Evolutionary conservation across 2,329 filamentous ascomycete species (phyloP).

Genomic region (Cadophora sp.): DNA sequence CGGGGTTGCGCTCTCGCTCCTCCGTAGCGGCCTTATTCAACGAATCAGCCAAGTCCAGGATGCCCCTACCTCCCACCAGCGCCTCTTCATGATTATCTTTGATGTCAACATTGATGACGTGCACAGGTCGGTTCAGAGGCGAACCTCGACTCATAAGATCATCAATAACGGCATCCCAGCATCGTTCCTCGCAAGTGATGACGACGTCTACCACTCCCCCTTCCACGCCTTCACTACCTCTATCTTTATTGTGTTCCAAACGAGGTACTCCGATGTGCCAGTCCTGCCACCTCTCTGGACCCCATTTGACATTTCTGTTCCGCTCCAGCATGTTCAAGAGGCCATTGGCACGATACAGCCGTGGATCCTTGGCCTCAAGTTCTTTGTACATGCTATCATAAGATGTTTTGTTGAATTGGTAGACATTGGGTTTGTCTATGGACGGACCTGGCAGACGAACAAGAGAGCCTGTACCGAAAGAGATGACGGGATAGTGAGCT

Average conservation of each 20-base stretch:
- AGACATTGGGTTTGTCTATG: slow-evolving; percentile 94
- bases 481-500: slow-evolving; percentile 92
- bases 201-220: slow-evolving; percentile 91
- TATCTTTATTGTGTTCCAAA: slow-evolving; percentile 75
- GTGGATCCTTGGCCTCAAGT: slow-evolving; percentile 81
- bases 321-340: slow-evolving; percentile 95
- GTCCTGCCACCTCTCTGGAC: slow-evolving; percentile 96
- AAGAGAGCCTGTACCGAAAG: slow-evolving; percentile 93
- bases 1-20: slow-evolving; percentile 70
- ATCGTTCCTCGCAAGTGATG: slow-evolving; percentile 96
- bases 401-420: slow-evolving; percentile 96
- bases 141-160: slow-evolving; percentile 87
- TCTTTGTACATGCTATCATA: slow-evolving; percentile 96
- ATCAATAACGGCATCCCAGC: slow-evolving; percentile 97
- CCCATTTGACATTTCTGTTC: slow-evolving; percentile 92
- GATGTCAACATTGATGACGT: slow-evolving; percentile 98
- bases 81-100: slow-evolving; percentile 99
- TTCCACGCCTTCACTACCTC: slow-evolving; percentile 82
- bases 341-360: slow-evolving; percentile 90
- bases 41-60: slow-evolving; percentile 86
- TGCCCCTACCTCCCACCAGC: slow-evolving; percentile 85
- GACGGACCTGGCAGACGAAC: slow-evolving; percentile 91
- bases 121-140: slow-evolving; percentile 88
- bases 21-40: slow-evolving; percentile 82
- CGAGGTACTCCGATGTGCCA: slow-evolving; percentile 90